These are phyloP conservation scores for Tremella mesenterica DNA, from an alignment of 768 basidiomycete genomes.

Conservation along the genomic window DNA sequence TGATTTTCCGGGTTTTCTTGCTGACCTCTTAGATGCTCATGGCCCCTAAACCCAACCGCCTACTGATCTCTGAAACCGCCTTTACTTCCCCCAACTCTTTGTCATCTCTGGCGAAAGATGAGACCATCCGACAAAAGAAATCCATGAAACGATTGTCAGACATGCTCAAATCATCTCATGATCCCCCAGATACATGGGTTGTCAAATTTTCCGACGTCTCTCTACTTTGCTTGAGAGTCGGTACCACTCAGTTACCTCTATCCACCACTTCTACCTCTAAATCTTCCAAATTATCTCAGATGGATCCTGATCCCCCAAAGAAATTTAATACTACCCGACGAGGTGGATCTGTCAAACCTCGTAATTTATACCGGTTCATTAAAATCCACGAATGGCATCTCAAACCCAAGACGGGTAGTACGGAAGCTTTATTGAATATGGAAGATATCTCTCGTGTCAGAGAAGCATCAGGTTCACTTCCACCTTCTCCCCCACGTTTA, in stretches of 20 bases:
- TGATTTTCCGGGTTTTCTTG: not conserved
- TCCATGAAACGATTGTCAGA: conserved; percentile 85
- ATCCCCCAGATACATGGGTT: conserved; percentile 85
- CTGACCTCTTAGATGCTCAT: conserved; percentile 52
- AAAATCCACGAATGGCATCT: conserved; percentile 54
- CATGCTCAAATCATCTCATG: conserved; percentile 56
- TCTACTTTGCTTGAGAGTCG: conserved; percentile 78
- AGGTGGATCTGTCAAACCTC: conserved; percentile 65
- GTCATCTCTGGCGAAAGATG: conserved; percentile 29
- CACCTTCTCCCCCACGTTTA: not conserved
- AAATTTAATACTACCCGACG: conserved; percentile 48
- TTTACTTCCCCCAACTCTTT: too few species aligned
- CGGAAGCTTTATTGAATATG: conserved; percentile 14
- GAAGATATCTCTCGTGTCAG: conserved; percentile 19
- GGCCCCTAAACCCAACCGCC: conserved; percentile 75
- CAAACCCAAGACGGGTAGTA: conserved; percentile 3
- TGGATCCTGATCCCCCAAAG: too few species aligned
- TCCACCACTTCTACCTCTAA: conserved; percentile 9
- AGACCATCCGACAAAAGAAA: conserved; percentile 67
- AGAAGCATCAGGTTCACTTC: conserved; percentile 5
- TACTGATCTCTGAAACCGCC: conserved; percentile 73
- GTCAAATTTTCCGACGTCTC: conserved; percentile 92
- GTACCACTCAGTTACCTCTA: conserved; percentile 57
- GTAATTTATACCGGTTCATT: conserved; percentile 87
- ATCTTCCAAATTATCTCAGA: conserved; percentile 46